Percentiles rank a stretch among this genome's conserved stretches.
Evolutionary conservation across 768 basidiomycete genomes (phyloP).

Genomic region (Tubosaeta sp.): DNA sequence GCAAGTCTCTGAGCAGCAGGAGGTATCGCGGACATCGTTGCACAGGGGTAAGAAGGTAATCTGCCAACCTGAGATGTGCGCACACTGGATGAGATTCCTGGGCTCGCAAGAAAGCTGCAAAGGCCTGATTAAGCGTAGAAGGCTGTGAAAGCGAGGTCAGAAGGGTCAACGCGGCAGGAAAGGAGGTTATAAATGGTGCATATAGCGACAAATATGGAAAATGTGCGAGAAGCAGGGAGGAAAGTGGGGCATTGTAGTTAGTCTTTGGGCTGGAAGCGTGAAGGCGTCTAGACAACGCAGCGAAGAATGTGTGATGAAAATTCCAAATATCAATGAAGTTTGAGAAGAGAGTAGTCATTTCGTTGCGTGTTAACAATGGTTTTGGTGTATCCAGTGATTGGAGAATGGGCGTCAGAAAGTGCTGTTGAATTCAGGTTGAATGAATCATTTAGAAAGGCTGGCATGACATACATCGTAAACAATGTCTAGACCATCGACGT

Average conservation of each 20-base stretch:
- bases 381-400: constrained; percentile 62
- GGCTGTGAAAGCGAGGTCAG: constrained; percentile 51
- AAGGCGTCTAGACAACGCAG: constrained; percentile 48
- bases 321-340: constrained; percentile 94
- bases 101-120: constrained; percentile 56
- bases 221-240: constrained; percentile 67
- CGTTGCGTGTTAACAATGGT: constrained; percentile 64
- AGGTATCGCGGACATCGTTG: constrained; percentile 88
- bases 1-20: constrained; percentile 76
- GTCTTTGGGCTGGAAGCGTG: constrained; percentile 18
- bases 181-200: constrained; percentile 78
- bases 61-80: constrained; percentile 69
- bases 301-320: constrained; percentile 71
- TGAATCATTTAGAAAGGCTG: background rate
- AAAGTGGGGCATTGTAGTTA: constrained; percentile 39
- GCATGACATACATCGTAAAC: constrained; percentile 63
- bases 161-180: constrained; percentile 59
- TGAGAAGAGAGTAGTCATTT: constrained; percentile 73
- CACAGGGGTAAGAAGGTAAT: constrained; percentile 84
- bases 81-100: constrained; percentile 71
- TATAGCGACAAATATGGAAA: constrained; percentile 88
- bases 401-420: constrained; percentile 80
- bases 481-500: constrained; percentile 77
- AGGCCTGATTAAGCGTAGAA: constrained; percentile 39
- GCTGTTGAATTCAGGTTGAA: constrained; percentile 38